Conservation (phyloP, 2,329 filamentous ascomycete species). For the Colletotrichum sublineola region DNA sequence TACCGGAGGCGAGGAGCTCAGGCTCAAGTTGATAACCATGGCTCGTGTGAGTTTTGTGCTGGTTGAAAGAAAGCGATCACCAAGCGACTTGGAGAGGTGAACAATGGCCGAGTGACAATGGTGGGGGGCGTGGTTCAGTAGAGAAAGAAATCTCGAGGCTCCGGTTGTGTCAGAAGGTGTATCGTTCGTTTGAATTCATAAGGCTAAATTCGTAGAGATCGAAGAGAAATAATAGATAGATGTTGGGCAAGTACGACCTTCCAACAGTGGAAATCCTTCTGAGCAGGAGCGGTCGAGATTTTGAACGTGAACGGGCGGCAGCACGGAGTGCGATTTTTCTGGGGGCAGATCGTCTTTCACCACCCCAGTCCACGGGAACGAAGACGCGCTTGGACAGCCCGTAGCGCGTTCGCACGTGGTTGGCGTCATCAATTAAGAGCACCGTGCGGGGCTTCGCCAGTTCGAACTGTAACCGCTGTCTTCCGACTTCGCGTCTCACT, state of each 20-base stretch:
- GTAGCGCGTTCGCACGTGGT: constrained; percentile 40
- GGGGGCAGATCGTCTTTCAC: constrained; percentile 30
- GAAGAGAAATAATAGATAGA: constrained; percentile 2
- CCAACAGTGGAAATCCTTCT: constrained; percentile 6
- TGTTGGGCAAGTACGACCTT: constrained; percentile 11
- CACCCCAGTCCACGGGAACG: constrained; percentile 30
- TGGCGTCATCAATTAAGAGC: constrained; percentile 40
- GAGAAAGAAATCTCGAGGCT: constrained; percentile 1
- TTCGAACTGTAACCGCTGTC: constrained; percentile 23
- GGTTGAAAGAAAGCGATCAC: background rate
- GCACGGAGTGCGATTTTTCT: constrained; percentile 39
- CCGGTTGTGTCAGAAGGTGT: background rate
- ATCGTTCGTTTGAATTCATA: background rate
- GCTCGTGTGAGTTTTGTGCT: background rate
- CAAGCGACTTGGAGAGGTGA: constrained; percentile 1
- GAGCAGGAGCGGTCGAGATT: constrained; percentile 37
- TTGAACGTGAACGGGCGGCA: constrained; percentile 34
- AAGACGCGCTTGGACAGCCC: constrained; percentile 36
- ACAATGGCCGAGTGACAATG: constrained; percentile 16
- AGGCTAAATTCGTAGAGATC: constrained; percentile 1
- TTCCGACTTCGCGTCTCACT: constrained; percentile 34
- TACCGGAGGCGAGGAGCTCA: constrained; percentile 35
- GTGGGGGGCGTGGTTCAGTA: constrained; percentile 1
- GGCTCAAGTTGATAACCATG: constrained; percentile 28
- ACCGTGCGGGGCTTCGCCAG: background rate